Conservation (phyloP, 768 basidiomycete genomes). For the Amanita thiersii region DNA sequence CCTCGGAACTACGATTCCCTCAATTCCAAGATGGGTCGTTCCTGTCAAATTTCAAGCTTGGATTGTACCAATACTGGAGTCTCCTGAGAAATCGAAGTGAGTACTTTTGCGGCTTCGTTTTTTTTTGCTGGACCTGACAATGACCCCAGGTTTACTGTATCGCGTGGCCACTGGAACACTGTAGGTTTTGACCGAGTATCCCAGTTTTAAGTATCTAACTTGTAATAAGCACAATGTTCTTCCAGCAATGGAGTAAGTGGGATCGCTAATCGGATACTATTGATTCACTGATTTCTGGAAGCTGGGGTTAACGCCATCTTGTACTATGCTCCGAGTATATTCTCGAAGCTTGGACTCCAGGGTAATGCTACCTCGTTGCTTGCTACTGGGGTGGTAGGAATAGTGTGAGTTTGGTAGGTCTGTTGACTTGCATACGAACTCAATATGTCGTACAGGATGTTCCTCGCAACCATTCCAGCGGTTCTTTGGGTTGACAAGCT, state of each 20-base stretch:
- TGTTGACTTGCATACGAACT: not conserved
- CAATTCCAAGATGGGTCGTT: conserved; percentile 55
- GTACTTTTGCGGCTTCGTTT: conserved; percentile 6
- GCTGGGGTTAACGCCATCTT: conserved; percentile 66
- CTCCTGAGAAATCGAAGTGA: conserved; percentile 43
- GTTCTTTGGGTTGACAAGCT: conserved; percentile 75
- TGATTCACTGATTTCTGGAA: conserved; percentile 7
- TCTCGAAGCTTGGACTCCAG: conserved; percentile 47
- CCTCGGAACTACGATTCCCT: conserved; percentile 45
- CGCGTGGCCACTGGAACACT: conserved; percentile 56
- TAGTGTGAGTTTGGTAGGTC: conserved; percentile 41
- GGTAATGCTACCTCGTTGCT: conserved; percentile 50
- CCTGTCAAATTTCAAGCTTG: conserved; percentile 52
- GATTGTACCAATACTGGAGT: conserved; percentile 51
- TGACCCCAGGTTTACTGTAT: conserved; percentile 56
- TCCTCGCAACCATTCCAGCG: conserved; percentile 71
- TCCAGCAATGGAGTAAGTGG: conserved; percentile 67
- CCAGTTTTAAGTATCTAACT: conserved; percentile 3
- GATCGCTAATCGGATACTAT: not conserved
- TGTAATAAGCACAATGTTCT: conserved; percentile 53
- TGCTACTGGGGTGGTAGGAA: conserved; percentile 67
- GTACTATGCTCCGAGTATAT: conserved; percentile 73
- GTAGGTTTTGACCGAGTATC: conserved; percentile 19
- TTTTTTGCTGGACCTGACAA: not conserved
- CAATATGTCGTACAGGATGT: conserved; percentile 39